phyloP scores from a whole-genome alignment of 1,284 basidiomycete genomes.

The Pseudozyma sp. region DNA sequence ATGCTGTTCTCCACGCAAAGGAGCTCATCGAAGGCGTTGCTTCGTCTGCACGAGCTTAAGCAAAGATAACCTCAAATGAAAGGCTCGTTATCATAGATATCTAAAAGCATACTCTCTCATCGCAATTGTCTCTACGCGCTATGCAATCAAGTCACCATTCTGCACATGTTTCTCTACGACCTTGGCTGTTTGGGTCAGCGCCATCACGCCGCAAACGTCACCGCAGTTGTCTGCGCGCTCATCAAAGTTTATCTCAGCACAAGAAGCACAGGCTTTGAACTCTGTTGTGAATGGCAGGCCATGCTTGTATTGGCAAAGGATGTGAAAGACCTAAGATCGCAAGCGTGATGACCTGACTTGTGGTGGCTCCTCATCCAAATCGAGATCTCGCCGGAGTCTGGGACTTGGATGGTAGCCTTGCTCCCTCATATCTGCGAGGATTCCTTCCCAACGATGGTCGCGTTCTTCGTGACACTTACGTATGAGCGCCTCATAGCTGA shows the following conservation, averaged over 20 bases:
- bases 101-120: slow-evolving; percentile 18
- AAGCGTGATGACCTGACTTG: not conserved
- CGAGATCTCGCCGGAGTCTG: slow-evolving; percentile 12
- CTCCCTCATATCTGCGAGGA: slow-evolving; percentile 54
- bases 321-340: slow-evolving; percentile 1
- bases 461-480: slow-evolving; percentile 46
- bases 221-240: too few relatives aligned
- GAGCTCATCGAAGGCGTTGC: slow-evolving; percentile 54
- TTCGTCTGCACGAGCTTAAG: slow-evolving; percentile 3
- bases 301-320: not conserved
- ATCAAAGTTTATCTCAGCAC: too few relatives aligned
- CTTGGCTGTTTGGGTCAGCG: too few relatives aligned
- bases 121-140: slow-evolving; percentile 6
- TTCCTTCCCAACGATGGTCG: slow-evolving; percentile 49
- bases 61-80: not conserved
- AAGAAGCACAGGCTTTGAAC: too few relatives aligned
- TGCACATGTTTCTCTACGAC: too few relatives aligned
- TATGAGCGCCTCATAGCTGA: slow-evolving; percentile 54
- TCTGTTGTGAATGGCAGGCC: too few relatives aligned
- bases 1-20: slow-evolving; percentile 55
- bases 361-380: slow-evolving; percentile 6
- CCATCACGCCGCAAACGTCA: too few relatives aligned
- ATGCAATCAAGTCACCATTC: slow-evolving; percentile 1
- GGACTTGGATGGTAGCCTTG: slow-evolving; percentile 30
- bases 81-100: not conserved